These are phyloP conservation scores for Cenococcum geophilum DNA, from an alignment of 495 filamentous ascomycete genomes.

Conservation along the genomic window DNA sequence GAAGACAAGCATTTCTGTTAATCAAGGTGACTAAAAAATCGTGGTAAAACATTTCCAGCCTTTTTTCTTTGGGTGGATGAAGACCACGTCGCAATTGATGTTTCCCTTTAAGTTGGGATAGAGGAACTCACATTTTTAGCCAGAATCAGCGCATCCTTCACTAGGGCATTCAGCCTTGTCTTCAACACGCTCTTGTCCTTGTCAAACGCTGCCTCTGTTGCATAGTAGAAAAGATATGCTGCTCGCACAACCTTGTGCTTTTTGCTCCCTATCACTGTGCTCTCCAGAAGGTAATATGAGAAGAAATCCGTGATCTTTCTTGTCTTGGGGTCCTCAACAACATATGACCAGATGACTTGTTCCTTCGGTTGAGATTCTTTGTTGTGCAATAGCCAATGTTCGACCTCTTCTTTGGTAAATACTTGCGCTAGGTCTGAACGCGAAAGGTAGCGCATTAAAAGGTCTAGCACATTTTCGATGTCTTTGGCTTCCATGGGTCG, in stretches of 20 bases:
- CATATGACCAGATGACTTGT: slow-evolving; percentile 85
- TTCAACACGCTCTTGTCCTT: slow-evolving; percentile 54
- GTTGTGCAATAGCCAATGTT: slow-evolving; percentile 80
- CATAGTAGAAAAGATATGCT: slow-evolving; percentile 96
- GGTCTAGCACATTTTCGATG: slow-evolving; percentile 63
- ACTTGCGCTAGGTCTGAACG: slow-evolving; percentile 79
- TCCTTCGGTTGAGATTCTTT: slow-evolving; percentile 48
- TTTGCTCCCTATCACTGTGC: slow-evolving; percentile 71
- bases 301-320: slow-evolving; percentile 92
- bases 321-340: slow-evolving; percentile 68
- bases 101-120: neutral
- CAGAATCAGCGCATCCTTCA: slow-evolving; percentile 79
- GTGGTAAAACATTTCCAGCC: too few species aligned
- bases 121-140: slow-evolving; percentile 60
- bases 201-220: slow-evolving; percentile 70
- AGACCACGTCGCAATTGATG: too few species aligned
- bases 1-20: too few species aligned
- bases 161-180: slow-evolving; percentile 63
- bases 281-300: slow-evolving; percentile 93
- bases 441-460: slow-evolving; percentile 71
- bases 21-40: too few species aligned
- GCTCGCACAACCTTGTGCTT: slow-evolving; percentile 74
- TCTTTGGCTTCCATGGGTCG: slow-evolving; percentile 78
- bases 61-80: too few species aligned
- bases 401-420: slow-evolving; percentile 70